These are phyloP conservation scores for Coemansia sp. DNA, from an alignment of 192 early-diverging fungal genomes.

Conservation along the genomic window DNA sequence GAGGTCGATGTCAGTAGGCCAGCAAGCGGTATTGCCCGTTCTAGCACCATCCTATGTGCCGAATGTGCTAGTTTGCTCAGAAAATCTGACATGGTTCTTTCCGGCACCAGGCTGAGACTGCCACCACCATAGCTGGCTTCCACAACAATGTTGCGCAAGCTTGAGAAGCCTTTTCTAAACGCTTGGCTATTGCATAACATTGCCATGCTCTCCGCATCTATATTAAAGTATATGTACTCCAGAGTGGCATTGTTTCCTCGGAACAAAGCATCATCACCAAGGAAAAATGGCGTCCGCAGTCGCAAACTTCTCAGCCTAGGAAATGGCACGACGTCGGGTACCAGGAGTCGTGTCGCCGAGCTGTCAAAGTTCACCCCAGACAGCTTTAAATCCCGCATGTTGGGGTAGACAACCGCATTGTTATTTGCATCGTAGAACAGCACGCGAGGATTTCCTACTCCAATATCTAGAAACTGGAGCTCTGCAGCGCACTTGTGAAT, in stretches of 20 bases:
- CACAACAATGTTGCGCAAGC: background rate
- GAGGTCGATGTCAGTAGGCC: background rate
- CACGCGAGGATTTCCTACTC: too few relatives aligned
- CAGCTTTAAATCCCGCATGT: background rate
- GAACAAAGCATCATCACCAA: constrained; percentile 10
- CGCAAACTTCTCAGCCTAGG: background rate
- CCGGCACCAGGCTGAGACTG: background rate
- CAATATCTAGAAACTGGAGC: background rate
- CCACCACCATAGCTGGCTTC: background rate
- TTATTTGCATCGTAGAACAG: background rate
- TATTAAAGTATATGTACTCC: background rate
- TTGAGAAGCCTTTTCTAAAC: background rate
- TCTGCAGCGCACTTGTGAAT: background rate
- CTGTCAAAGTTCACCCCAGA: background rate
- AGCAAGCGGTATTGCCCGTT: too few relatives aligned
- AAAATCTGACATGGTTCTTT: background rate
- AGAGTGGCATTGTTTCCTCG: constrained; percentile 7
- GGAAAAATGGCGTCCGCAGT: background rate
- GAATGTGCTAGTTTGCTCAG: background rate
- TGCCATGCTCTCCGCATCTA: background rate
- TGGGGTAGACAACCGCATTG: background rate
- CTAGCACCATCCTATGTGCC: too few relatives aligned
- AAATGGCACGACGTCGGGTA: background rate
- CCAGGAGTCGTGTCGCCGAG: background rate
- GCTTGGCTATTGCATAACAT: background rate